phyloP scores from a whole-genome alignment of 495 filamentous ascomycete species.

The Penicillium alfredii region DNA sequence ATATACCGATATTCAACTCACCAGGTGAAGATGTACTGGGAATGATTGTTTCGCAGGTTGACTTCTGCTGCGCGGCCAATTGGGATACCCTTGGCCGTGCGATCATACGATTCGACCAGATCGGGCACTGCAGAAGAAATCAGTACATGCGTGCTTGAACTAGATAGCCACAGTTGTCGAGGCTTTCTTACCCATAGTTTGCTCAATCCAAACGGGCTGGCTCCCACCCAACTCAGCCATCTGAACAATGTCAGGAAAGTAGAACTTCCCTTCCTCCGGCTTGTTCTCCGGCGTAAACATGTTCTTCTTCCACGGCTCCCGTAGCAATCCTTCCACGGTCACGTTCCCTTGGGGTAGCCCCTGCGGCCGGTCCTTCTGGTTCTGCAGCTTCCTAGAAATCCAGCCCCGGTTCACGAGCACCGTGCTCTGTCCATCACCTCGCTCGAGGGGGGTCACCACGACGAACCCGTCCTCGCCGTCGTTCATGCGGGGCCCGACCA shows the following conservation, averaged over 20 bases:
- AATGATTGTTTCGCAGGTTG: conserved; percentile 90
- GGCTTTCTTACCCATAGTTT: conserved; percentile 72
- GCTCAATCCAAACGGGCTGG: conserved; percentile 90
- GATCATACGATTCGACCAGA: conserved; percentile 62
- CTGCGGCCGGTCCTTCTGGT: conserved; percentile 53
- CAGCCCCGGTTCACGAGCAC: conserved; percentile 86
- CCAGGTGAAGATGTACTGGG: conserved; percentile 99
- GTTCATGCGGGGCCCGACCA: conserved; percentile 81
- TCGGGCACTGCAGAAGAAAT: conserved; percentile 58
- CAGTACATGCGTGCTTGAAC: conserved; percentile 9
- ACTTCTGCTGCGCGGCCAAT: conserved; percentile 90
- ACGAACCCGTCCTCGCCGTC: conserved; percentile 87
- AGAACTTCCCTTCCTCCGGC: conserved; percentile 77
- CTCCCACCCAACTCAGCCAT: conserved; percentile 85
- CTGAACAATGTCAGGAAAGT: conserved; percentile 88
- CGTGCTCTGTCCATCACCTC: conserved; percentile 54
- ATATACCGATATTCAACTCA: too few species aligned
- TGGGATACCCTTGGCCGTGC: conserved; percentile 75
- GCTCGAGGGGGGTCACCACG: conserved; percentile 85
- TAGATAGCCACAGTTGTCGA: not conserved
- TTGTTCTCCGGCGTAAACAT: conserved; percentile 90
- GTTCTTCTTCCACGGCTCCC: conserved; percentile 93
- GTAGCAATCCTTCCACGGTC: conserved; percentile 72
- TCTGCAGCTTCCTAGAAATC: conserved; percentile 66
- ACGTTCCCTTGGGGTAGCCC: conserved; percentile 62